These are phyloP conservation scores for Penicillium sp. DNA, from an alignment of 2,329 filamentous ascomycete species.

Conservation along the genomic window DNA sequence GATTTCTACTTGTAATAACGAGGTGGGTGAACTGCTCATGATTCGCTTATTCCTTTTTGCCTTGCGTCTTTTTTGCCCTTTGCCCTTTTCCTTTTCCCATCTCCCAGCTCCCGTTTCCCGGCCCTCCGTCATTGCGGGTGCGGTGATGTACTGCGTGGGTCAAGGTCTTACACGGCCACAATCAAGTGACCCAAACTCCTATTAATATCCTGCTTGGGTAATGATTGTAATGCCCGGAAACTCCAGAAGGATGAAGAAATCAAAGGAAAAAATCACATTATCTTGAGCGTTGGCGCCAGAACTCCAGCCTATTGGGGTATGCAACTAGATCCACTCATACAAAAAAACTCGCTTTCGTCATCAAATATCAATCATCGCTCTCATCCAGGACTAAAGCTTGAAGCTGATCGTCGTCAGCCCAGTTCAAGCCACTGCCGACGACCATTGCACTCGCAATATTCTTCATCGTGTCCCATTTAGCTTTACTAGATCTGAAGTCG, in stretches of 20 bases:
- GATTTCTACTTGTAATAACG: not conserved
- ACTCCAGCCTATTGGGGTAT: slow-evolving; percentile 6
- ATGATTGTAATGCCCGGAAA: not conserved
- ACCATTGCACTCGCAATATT: slow-evolving; percentile 77
- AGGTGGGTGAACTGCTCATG: not conserved
- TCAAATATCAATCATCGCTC: slow-evolving; percentile 57
- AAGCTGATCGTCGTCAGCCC: slow-evolving; percentile 71
- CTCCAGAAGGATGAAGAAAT: not conserved
- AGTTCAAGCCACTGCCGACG: slow-evolving; percentile 80
- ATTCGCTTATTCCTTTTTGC: not conserved
- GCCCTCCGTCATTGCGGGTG: slow-evolving; percentile 19
- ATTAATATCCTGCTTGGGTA: slow-evolving; percentile 4
- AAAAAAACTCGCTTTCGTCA: slow-evolving; percentile 1
- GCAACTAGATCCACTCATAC: not conserved
- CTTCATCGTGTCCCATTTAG: slow-evolving; percentile 75
- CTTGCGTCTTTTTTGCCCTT: not conserved
- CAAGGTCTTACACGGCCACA: slow-evolving; percentile 20
- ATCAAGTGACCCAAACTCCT: slow-evolving; percentile 1
- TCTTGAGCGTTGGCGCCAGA: not conserved
- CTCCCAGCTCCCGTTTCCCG: too few species aligned
- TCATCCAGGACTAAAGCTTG: slow-evolving; percentile 71
- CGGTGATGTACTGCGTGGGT: slow-evolving; percentile 23
- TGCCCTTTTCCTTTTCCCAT: not conserved
- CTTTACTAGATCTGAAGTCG: slow-evolving; percentile 65
- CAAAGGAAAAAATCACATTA: slow-evolving; percentile 1